Percentiles rank a stretch among this genome's conserved stretches.
Evolutionary conservation across 108 stramenopile genomes (phyloP).

Genomic region (Fistulifera pelliculosa): DNA sequence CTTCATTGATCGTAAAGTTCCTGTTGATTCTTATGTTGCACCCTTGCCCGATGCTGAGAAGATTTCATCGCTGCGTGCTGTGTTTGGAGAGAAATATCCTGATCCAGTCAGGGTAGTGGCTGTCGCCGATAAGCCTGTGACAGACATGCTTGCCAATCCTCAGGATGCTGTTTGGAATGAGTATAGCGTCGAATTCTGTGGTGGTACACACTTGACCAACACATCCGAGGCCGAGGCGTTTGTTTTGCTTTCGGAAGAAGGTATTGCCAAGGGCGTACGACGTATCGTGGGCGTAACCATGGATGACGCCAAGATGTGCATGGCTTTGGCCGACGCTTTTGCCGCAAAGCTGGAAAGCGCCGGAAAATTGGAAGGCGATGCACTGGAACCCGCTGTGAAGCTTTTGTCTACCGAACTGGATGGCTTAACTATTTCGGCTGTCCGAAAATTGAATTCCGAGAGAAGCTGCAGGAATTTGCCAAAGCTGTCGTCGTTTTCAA

Average conservation of each 20-base stretch:
- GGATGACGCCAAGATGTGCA: constrained; percentile 77
- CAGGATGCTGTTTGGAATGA: constrained; percentile 80
- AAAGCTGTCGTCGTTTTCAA: constrained; percentile 78
- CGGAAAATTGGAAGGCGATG: constrained; percentile 44
- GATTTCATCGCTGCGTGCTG: constrained; percentile 89
- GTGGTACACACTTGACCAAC: constrained; percentile 96
- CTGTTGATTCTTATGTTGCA: constrained; percentile 76
- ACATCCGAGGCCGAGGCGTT: constrained; percentile 91
- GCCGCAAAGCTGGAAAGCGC: constrained; percentile 55
- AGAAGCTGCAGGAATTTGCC: constrained; percentile 38
- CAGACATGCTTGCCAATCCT: constrained; percentile 81
- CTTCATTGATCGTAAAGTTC: constrained; percentile 45
- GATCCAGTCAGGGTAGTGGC: constrained; percentile 98
- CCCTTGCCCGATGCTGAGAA: constrained; percentile 79
- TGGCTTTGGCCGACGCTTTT: constrained; percentile 63
- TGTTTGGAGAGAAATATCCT: constrained; percentile 98
- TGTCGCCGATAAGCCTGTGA: constrained; percentile 68
- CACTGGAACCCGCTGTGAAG: constrained; percentile 64
- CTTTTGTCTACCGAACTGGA: constrained; percentile 64
- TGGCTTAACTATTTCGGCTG: constrained; percentile 55
- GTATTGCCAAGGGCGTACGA: constrained; percentile 98
- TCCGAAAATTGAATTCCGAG: constrained; percentile 64
- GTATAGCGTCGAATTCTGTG: constrained; percentile 97
- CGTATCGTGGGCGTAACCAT: constrained; percentile 90
- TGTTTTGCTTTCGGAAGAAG: constrained; percentile 88